These are phyloP conservation scores for Fusarium neocosmosporiellum DNA, from an alignment of 2,329 filamentous ascomycete species.

Conservation along the genomic window DNA sequence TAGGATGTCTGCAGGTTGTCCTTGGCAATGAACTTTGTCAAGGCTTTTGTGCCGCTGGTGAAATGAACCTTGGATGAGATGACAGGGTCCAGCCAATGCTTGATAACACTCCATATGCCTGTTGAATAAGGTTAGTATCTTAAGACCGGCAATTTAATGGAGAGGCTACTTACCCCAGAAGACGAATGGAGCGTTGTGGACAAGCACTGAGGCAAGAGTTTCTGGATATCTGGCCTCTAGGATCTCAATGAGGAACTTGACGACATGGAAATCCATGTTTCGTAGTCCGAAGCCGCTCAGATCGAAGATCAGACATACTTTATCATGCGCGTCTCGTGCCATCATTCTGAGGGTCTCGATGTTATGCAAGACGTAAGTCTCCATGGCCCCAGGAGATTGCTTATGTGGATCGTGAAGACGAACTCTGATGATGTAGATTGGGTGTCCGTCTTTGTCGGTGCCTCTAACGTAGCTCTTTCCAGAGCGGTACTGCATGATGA, in stretches of 20 bases:
- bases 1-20: conserved; percentile 68
- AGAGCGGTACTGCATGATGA: conserved; percentile 51
- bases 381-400: conserved; percentile 49
- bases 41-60: conserved; percentile 70
- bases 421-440: conserved; percentile 51
- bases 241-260: conserved; percentile 84
- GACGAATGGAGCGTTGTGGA: conserved; percentile 81
- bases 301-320: conserved; percentile 70
- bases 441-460: conserved; percentile 48
- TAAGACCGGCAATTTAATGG: neutral
- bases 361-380: conserved; percentile 53
- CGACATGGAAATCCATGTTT: conserved; percentile 81
- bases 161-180: conserved; percentile 59
- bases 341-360: conserved; percentile 51
- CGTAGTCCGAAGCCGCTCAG: conserved; percentile 76
- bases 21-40: conserved; percentile 70
- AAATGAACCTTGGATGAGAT: conserved; percentile 80
- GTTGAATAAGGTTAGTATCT: neutral
- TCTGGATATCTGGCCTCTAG: conserved; percentile 85
- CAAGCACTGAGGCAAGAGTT: conserved; percentile 74
- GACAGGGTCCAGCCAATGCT: conserved; percentile 80
- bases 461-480: conserved; percentile 55
- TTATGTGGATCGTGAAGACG: conserved; percentile 41
- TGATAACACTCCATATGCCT: conserved; percentile 71
- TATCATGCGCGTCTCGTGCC: conserved; percentile 35